Evolutionary conservation across 371 early-diverging fungal genomes (phyloP), one percentile per base, ranked within the genome.

Genomic region (Apophysomyces sp.): DNA sequence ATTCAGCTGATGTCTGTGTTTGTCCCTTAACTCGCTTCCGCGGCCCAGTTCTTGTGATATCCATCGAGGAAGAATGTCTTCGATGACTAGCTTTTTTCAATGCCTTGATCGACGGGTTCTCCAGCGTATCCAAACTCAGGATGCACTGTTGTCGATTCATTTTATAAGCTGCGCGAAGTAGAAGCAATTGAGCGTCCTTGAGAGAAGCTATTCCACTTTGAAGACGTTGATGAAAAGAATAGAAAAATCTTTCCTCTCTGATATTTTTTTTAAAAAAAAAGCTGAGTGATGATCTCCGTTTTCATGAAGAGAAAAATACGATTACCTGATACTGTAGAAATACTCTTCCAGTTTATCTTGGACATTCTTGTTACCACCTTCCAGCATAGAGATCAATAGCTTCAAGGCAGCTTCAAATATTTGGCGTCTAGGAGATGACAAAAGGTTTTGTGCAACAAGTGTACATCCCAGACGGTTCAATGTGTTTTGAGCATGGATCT

Each of bases 361-460:
- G 5, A 83, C 80, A 26, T 71, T 71, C 32, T 73, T 76, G 56
- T 85, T 85, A 1, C 86, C 86, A n/a, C 86, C 86, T 40, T 82
- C 83, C 8, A 85, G 63, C 11, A 85, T 56, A 2, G 78, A 77
- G 18, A 83, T 83, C 28, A 85, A 49, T 4, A 81, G 54, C 13
- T 74, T 67, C 12, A 83, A 54, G 0, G 83, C 71, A 18, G 81
- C 71, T 9, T 75, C 68, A 58, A 79, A 72, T 4, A 83, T 69
- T 2, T 61, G 66, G 7, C 57, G 57, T 26, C 75, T 36, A 1
- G 81, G 78, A 0, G 80, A 79, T 0, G 83, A 82, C 6, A 83
- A 54, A 28, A 85, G 53, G n/a, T 76, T 67, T 57, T 85, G 82
- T 2, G 82, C 78, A 41, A 85, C 82, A 16, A 83, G 59, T 0